A percentile compares a stretch with the other conserved stretches of the same genome.
These are phyloP conservation scores for Stagonosporopsis cucurbitacearum DNA, from an alignment of 2,329 filamentous ascomycete genomes.

Conservation along the genomic window DNA sequence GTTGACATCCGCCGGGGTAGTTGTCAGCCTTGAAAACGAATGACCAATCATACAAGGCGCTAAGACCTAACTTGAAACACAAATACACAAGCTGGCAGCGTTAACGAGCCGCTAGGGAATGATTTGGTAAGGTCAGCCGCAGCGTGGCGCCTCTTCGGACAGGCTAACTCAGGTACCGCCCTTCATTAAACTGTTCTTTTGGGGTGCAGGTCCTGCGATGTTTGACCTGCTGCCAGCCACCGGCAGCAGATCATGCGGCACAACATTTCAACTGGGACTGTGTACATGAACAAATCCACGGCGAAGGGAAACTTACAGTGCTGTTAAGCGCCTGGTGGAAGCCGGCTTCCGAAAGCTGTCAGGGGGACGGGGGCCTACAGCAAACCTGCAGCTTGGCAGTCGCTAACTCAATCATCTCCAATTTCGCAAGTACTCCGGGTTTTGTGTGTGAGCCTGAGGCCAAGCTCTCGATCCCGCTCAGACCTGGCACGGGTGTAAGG, in stretches of 20 bases:
- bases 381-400: conserved; percentile 11
- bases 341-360: conserved; percentile 11
- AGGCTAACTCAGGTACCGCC: conserved; percentile 38
- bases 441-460: conserved; percentile 14
- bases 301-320: background rate
- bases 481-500: conserved; percentile 13
- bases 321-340: conserved; percentile 6
- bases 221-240: conserved; percentile 11
- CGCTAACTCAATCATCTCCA: conserved; percentile 21
- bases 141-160: conserved; percentile 39
- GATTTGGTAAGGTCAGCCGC: conserved; percentile 29
- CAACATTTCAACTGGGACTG: conserved; percentile 16
- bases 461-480: conserved; percentile 21
- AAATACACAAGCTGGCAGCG: conserved; percentile 23
- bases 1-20: conserved; percentile 27
- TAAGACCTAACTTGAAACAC: conserved; percentile 42
- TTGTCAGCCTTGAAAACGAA: conserved; percentile 29
- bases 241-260: conserved; percentile 15
- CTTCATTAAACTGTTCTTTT: conserved; percentile 33
- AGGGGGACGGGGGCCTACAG: conserved; percentile 11
- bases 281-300: conserved; percentile 3
- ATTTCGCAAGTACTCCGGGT: conserved; percentile 14
- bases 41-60: conserved; percentile 35
- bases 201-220: conserved; percentile 1
- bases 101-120: conserved; percentile 28